Evolutionary conservation across 441 rosid species (phyloP), one percentile per base, ranked within the genome.

Genomic region (Corymbia calophylla): DNA sequence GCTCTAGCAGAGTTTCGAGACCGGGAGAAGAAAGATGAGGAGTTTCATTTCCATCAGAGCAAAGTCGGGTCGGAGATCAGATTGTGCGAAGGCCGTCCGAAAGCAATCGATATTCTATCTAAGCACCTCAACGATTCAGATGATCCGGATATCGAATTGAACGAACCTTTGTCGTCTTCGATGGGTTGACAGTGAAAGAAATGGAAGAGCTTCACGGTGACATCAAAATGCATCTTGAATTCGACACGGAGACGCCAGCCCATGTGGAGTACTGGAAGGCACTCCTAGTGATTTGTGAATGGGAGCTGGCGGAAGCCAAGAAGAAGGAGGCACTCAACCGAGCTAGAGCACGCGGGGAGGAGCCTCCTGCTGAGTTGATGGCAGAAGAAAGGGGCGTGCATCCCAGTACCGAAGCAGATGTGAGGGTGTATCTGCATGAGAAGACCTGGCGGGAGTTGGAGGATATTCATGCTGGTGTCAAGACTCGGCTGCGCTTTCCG

Each of bases 271-370:
- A 58, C 64, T 58, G 64, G 64, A 58, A 58, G 64, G 9, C 64
- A 25, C n/a, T 58, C n/a, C 64, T 58, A 2, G 64, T 58, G 64
- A n/a, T 10, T 58, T 58, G 64, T 29, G 64, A 58, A 23, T 58
- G 64, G 64, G 64, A 58, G 64, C 15, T 58, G 64, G 64, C 64
- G 3, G 64, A 25, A 58, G 64, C 64, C 1, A 58, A 29, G 64
- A 25, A 58, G 64, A 1, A 58, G 64, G n/a, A 58, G 29, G 64
- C 64, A 25, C 4, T 58, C n/a, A 14, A 58, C 25, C 64, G n/a
- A 58, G n/a, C 64, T 1, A 58, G n/a, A 58, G n/a, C 64, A 14
- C 0, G n/a, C 1, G 64, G 0, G 64, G 1, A 4, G n/a, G 64
- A 58, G 64, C 64, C 64, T 58, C 64, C 64, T 58, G n/a, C n/a